Evolutionary conservation across 2,329 filamentous ascomycete species (phyloP).

Genomic region (Corinectria fuckeliana): DNA sequence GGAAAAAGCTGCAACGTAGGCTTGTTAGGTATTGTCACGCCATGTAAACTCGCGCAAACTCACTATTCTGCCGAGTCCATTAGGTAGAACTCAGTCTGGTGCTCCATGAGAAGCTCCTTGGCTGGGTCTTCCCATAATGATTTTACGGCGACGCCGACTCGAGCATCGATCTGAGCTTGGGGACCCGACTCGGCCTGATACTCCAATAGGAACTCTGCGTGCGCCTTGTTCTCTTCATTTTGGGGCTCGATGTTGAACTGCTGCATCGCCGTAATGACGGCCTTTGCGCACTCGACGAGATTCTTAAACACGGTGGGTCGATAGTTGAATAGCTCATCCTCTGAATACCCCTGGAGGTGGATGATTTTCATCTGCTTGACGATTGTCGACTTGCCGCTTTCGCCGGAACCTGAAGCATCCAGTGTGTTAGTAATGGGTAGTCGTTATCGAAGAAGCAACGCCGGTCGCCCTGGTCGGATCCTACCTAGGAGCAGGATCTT

Average conservation of each 20-base stretch:
- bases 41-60: slow-evolving; percentile 43
- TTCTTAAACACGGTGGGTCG: slow-evolving; percentile 98
- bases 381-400: slow-evolving; percentile 98
- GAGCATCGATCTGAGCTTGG: slow-evolving; percentile 80
- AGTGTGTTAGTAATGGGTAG: slow-evolving; percentile 26
- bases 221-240: slow-evolving; percentile 72
- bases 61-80: slow-evolving; percentile 99
- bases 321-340: slow-evolving; percentile 93
- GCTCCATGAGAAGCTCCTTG: slow-evolving; percentile 83
- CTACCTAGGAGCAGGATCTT: slow-evolving; percentile 95
- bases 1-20: slow-evolving; percentile 77
- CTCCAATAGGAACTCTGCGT: slow-evolving; percentile 80
- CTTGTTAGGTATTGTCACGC: slow-evolving; percentile 17
- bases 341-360: slow-evolving; percentile 95
- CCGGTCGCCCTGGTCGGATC: slow-evolving; percentile 36
- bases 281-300: slow-evolving; percentile 93
- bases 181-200: slow-evolving; percentile 93
- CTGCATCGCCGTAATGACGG: slow-evolving; percentile 87
- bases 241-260: slow-evolving; percentile 87
- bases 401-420: slow-evolving; percentile 84
- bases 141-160: slow-evolving; percentile 82
- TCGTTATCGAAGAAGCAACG: neutral
- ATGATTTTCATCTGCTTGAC: slow-evolving; percentile 99
- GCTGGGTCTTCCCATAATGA: slow-evolving; percentile 91
- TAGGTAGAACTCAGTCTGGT: slow-evolving; percentile 96